These are phyloP conservation scores for Aspergillus hortae DNA, from an alignment of 2,329 filamentous ascomycete species.

Conservation along the genomic window DNA sequence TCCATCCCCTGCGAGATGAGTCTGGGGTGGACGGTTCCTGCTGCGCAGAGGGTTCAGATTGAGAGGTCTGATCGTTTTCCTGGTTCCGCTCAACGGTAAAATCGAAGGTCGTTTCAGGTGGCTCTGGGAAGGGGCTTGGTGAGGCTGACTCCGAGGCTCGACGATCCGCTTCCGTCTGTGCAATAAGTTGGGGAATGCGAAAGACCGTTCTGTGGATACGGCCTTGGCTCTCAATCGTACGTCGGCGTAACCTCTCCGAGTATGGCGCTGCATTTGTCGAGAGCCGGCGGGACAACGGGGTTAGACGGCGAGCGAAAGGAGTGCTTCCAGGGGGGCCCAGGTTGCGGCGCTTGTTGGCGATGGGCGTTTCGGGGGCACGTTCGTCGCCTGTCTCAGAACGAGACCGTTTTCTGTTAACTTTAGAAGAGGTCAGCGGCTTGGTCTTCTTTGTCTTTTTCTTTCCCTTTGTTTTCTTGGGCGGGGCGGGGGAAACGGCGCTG, in stretches of 20 bases:
- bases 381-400: slow-evolving; percentile 10
- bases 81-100: slow-evolving; percentile 7
- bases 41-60: slow-evolving; percentile 4
- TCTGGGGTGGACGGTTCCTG: slow-evolving; percentile 21
- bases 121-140: slow-evolving; percentile 7
- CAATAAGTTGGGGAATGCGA: slow-evolving; percentile 29
- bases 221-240: slow-evolving; percentile 27
- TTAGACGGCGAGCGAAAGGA: slow-evolving; percentile 15
- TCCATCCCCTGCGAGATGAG: slow-evolving; percentile 24
- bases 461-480: neutral
- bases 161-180: slow-evolving; percentile 28
- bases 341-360: slow-evolving; percentile 21
- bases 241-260: slow-evolving; percentile 27
- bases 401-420: slow-evolving; percentile 20
- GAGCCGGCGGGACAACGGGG: slow-evolving; percentile 17
- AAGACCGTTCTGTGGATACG: slow-evolving; percentile 33
- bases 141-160: slow-evolving; percentile 8
- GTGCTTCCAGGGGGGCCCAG: slow-evolving; percentile 20
- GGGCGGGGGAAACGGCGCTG: neutral
- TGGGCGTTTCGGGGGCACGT: slow-evolving; percentile 11
- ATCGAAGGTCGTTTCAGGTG: slow-evolving; percentile 8
- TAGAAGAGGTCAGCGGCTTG: slow-evolving; percentile 11
- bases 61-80: neutral
- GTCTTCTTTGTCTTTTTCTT: neutral
- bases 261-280: slow-evolving; percentile 20